Evolutionary conservation across 768 basidiomycete species (phyloP).

Genomic region (Lepiota brunneoincarnata): DNA sequence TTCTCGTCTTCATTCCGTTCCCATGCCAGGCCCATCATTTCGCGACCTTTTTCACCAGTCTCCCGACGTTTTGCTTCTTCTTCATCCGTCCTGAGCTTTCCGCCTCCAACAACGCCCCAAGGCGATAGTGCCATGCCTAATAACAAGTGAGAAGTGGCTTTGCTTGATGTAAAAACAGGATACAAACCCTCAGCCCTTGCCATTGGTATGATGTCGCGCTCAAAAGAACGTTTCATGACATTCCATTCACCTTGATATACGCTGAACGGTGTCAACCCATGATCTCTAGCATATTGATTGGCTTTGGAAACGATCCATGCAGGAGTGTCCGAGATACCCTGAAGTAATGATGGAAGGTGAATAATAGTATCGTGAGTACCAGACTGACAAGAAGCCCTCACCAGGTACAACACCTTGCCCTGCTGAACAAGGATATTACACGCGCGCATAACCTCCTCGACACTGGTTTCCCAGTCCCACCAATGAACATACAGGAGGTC

Average conservation of each 20-base stretch:
- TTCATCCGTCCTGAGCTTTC: conserved; percentile 57
- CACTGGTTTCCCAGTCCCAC: conserved; percentile 11
- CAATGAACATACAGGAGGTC: conserved; percentile 13
- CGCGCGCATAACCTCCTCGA: conserved; percentile 11
- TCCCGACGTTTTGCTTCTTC: conserved; percentile 26
- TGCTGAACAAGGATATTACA: conserved; percentile 2
- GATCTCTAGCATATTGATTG: conserved; percentile 14
- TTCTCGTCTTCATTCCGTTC: conserved; percentile 43
- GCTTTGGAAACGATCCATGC: conserved; percentile 14
- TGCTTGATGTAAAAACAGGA: too few species aligned
- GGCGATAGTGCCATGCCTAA: conserved; percentile 31
- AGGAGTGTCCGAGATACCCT: conserved; percentile 12
- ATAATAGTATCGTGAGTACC: too few species aligned
- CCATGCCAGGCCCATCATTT: conserved; percentile 31
- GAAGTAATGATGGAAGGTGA: neutral
- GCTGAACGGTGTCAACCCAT: conserved; percentile 14
- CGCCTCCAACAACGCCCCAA: conserved; percentile 30
- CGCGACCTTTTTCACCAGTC: conserved; percentile 39
- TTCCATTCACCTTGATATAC: conserved; percentile 15
- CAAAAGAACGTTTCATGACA: conserved; percentile 11
- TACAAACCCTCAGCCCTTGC: too few species aligned
- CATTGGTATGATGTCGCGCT: conserved; percentile 13
- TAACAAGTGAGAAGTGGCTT: conserved; percentile 17
- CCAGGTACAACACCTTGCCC: conserved; percentile 10
- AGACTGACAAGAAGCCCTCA: neutral